These are phyloP conservation scores for Claviceps sp. DNA, from an alignment of 2,329 filamentous ascomycete genomes.

Conservation along the genomic window DNA sequence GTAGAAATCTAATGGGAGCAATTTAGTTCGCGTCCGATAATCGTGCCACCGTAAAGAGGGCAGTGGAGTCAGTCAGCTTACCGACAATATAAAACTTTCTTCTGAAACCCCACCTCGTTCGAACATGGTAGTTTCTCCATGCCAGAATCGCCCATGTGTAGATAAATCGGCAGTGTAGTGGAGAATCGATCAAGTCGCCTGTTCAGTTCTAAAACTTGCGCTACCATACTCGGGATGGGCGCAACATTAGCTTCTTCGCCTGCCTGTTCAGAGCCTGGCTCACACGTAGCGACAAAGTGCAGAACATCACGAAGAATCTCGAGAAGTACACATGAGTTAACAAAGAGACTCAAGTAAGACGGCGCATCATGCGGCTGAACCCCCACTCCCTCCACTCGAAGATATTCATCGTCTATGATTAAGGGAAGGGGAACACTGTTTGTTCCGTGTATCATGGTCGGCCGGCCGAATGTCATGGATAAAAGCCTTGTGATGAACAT, in stretches of 20 bases:
- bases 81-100: conserved; percentile 3
- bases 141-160: background rate
- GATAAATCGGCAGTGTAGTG: background rate
- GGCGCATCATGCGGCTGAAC: background rate
- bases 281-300: background rate
- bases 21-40: background rate
- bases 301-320: conserved; percentile 1
- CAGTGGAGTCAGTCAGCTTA: background rate
- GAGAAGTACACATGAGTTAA: background rate
- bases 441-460: conserved; percentile 1
- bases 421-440: conserved; percentile 1
- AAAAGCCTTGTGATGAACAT: background rate
- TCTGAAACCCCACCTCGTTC: conserved; percentile 1
- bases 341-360: conserved; percentile 1
- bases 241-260: background rate
- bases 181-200: conserved; percentile 2
- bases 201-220: conserved; percentile 1
- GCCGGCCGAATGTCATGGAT: conserved; percentile 4
- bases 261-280: background rate
- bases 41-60: background rate
- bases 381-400: background rate
- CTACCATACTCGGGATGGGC: background rate
- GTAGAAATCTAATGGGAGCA: background rate
- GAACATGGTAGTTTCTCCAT: background rate
- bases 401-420: conserved; percentile 1